Percentiles rank a stretch among this genome's conserved stretches.
phyloP scores from a whole-genome alignment of 768 basidiomycete genomes.

The Phanerochaete sordida region DNA sequence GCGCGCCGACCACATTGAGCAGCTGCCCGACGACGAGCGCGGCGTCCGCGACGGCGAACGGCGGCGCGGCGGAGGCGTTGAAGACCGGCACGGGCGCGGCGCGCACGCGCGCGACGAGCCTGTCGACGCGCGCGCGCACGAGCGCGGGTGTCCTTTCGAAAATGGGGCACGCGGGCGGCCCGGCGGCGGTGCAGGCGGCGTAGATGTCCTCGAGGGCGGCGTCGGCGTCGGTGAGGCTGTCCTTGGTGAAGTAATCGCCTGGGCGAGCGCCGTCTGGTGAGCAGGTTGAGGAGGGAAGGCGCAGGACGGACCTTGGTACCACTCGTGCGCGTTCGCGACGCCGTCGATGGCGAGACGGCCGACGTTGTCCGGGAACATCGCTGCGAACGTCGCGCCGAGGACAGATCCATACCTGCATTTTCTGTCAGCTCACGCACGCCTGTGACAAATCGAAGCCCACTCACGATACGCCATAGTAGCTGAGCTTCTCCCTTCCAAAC shows the following conservation, averaged over 20 bases:
- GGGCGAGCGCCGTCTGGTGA: not conserved
- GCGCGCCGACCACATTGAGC: not conserved
- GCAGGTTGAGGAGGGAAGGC: not conserved
- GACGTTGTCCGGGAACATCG: constrained; percentile 17
- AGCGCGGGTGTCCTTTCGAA: constrained; percentile 15
- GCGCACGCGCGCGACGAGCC: not conserved
- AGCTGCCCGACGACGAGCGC: not conserved
- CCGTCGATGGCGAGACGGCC: constrained; percentile 28
- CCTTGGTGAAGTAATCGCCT: not conserved
- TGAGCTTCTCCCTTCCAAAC: constrained; percentile 14
- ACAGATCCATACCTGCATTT: constrained; percentile 2
- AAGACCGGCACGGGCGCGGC: not conserved
- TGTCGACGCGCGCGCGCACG: constrained; percentile 17
- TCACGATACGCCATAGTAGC: constrained; percentile 11
- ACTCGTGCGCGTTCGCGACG: constrained; percentile 18
- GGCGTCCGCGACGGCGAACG: not conserved
- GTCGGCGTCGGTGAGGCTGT: constrained; percentile 12
- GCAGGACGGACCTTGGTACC: constrained; percentile 10
- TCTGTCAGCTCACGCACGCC: no score
- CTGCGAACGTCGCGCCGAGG: constrained; percentile 4
- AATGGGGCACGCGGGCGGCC: constrained; percentile 21
- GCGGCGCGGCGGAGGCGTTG: not conserved
- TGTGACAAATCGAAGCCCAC: no score
- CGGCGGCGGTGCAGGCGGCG: constrained; percentile 15
- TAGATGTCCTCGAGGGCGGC: constrained; percentile 19